phyloP scores from a whole-genome alignment of 1,284 basidiomycete species.

The Volvariella volvacea region DNA sequence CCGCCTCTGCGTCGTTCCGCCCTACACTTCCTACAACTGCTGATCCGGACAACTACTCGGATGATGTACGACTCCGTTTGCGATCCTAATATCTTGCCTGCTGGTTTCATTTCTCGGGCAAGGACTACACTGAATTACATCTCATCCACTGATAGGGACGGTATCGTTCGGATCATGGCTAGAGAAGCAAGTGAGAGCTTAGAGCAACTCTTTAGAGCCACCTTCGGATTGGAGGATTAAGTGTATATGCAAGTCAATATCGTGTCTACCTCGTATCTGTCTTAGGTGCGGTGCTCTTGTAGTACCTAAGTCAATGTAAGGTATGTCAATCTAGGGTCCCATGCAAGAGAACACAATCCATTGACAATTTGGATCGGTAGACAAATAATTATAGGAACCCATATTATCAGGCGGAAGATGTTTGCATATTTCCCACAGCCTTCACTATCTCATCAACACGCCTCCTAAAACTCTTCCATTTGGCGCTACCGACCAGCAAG shows the following conservation, averaged over 20 bases:
- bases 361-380: neutral
- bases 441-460: slow-evolving; percentile 67
- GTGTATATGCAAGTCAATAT: slow-evolving; percentile 9
- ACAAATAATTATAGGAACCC: neutral
- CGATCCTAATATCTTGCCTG: slow-evolving; percentile 21
- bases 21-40: slow-evolving; percentile 66
- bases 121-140: slow-evolving; percentile 66
- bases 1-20: slow-evolving; percentile 80
- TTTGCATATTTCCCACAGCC: slow-evolving; percentile 36
- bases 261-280: slow-evolving; percentile 88
- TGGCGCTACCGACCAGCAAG: slow-evolving; percentile 51
- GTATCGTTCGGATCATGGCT: slow-evolving; percentile 73
- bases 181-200: slow-evolving; percentile 60
- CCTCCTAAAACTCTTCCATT: slow-evolving; percentile 61
- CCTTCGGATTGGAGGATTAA: slow-evolving; percentile 32
- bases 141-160: slow-evolving; percentile 66
- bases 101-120: slow-evolving; percentile 43
- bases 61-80: slow-evolving; percentile 36
- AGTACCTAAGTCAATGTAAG: slow-evolving; percentile 75
- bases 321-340: slow-evolving; percentile 49
- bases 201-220: slow-evolving; percentile 42
- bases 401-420: slow-evolving; percentile 1
- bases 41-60: slow-evolving; percentile 48
- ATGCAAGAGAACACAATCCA: slow-evolving; percentile 6
- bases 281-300: slow-evolving; percentile 57